Evolutionary conservation across 2,329 filamentous ascomycete genomes (phyloP), one percentile per base, ranked within the genome.

Genomic region (Nannizziopsis barbatae): DNA sequence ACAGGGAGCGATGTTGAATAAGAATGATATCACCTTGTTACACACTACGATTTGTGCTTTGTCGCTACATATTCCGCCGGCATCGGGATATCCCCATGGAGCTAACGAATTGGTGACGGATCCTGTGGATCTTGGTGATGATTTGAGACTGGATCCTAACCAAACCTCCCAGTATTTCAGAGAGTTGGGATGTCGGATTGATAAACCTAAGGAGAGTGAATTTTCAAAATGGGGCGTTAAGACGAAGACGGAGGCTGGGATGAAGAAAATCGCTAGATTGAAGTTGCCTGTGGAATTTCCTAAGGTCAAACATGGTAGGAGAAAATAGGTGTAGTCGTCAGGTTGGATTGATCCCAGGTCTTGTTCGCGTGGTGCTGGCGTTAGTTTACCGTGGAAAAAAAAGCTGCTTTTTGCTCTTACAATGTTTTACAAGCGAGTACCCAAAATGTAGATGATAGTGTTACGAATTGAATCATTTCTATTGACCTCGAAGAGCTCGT

Each of bases 201-300:
- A 70, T 44, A 63, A 62, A 58, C 63, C 66, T 27, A 59, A 60
- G 14, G 68, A 70, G 52, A 57, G 58, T 0, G 70, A 71, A 54
- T 65, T 65, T 50, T 60, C 56, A 18, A 67, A 65, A 48, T 70
- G 64, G 62, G 65, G 62, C 11, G 62, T 71, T 42, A 80, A 76
- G 50, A 74, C 80, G 55, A 81, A 80, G 61, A 76, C 77, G 1
- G 74, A 79, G 58, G 75, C 74, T 3, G 64, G 66, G 15, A 62
- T 64, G 8, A 63, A 61, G 45, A 68, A 75, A 51, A 69, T 89
- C 43, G 88, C 84, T 10, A 80, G 80, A 56, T 69, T 96, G 58
- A 78, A 75, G 57, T 65, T 95, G 53, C 92, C 92, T 2, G 70
- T 95, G 41, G 75, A 81, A 51, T 95, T 95, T 63, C 92, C 90